phyloP scores from a whole-genome alignment of 78 protist genomes.

The Dictyostelium brefeldianum region DNA sequence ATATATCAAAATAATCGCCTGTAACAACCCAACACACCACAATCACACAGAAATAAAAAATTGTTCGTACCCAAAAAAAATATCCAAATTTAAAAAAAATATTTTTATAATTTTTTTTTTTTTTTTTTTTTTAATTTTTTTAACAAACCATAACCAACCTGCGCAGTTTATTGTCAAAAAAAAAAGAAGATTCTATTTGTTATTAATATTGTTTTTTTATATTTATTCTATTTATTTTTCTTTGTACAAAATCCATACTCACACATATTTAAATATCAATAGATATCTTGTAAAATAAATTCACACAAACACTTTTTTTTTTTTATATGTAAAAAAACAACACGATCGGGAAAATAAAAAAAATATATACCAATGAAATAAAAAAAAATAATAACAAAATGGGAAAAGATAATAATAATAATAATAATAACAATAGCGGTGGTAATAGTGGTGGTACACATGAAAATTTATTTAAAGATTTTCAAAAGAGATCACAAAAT shows the following conservation, averaged over 20 bases:
- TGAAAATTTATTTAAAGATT: constrained; percentile 3
- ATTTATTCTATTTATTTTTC: too few species aligned
- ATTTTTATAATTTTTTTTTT: not conserved
- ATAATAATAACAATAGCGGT: not conserved
- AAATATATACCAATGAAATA: not conserved
- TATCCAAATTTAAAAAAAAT: not conserved
- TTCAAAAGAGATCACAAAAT: not conserved
- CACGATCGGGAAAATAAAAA: not conserved
- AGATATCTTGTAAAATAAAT: too few species aligned
- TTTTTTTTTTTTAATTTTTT: not conserved
- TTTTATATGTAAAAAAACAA: too few species aligned
- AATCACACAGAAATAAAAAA: not conserved
- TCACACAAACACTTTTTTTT: too few species aligned
- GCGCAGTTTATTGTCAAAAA: too few species aligned
- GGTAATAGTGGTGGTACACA: not conserved
- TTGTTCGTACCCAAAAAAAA: not conserved
- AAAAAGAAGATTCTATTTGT: too few species aligned
- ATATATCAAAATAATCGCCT: not conserved
- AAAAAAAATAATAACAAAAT: not conserved
- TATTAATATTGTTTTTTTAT: too few species aligned
- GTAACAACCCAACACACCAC: not conserved
- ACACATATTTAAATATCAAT: too few species aligned
- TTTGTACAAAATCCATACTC: too few species aligned
- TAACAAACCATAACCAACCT: too few species aligned
- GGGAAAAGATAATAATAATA: not conserved